phyloP scores from a whole-genome alignment of 164 flowering plant species.

The Berberis thunbergii region DNA sequence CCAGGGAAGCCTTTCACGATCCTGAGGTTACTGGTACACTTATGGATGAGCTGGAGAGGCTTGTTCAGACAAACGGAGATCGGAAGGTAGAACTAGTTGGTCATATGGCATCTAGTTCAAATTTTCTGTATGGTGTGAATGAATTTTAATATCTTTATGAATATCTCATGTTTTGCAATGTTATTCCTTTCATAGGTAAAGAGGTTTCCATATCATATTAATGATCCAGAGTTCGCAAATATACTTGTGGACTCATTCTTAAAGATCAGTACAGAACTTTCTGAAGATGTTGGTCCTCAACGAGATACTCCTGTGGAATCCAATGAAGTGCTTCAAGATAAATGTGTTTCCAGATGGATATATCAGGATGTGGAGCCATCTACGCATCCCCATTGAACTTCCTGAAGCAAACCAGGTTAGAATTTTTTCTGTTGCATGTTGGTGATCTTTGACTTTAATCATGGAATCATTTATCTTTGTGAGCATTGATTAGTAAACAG shows the following conservation, averaged over 20 bases:
- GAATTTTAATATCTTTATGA: background rate
- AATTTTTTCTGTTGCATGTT: background rate
- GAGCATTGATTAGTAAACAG: background rate
- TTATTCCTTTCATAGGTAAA: slow-evolving; percentile 42
- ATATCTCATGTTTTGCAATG: background rate
- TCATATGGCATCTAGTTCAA: background rate
- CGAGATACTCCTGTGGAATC: slow-evolving; percentile 11
- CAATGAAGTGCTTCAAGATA: slow-evolving; percentile 23
- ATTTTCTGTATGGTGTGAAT: background rate
- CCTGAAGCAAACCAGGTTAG: slow-evolving; percentile 82
- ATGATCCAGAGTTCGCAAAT: slow-evolving; percentile 75
- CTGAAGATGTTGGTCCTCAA: slow-evolving; percentile 13
- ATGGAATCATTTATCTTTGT: background rate
- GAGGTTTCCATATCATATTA: slow-evolving; percentile 63
- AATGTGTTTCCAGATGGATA: slow-evolving; percentile 7
- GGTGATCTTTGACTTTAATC: background rate
- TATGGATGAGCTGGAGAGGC: slow-evolving; percentile 52
- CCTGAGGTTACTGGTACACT: slow-evolving; percentile 62
- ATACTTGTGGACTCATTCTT: slow-evolving; percentile 67
- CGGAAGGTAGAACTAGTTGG: slow-evolving; percentile 42
- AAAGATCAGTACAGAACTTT: slow-evolving; percentile 34
- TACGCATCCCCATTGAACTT: slow-evolving; percentile 40
- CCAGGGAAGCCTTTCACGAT: slow-evolving; percentile 78
- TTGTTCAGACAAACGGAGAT: slow-evolving; percentile 48
- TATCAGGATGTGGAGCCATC: slow-evolving; percentile 17